Evolutionary conservation across 1,284 basidiomycete species (phyloP).

Genomic region (Trametes versicolor): DNA sequence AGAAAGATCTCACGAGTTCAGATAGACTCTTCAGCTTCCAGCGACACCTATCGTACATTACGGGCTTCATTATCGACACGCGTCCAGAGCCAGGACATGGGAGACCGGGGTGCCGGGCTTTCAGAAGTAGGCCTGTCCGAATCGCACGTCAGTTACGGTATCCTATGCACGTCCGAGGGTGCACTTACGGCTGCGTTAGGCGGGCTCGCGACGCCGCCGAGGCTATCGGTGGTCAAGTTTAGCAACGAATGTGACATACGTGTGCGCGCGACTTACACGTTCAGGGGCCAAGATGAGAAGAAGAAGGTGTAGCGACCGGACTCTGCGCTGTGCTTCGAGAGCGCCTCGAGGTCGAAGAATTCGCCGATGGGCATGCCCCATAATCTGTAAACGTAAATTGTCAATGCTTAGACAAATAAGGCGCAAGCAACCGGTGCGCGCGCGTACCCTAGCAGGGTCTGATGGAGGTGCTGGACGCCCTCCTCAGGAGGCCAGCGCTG

Average conservation of each 20-base stretch:
- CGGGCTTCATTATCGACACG: neutral
- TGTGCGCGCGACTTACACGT: slow-evolving; percentile 59
- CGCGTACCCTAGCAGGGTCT: slow-evolving; percentile 71
- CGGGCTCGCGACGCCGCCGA: slow-evolving; percentile 23
- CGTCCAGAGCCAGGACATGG: neutral
- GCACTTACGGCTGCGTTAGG: slow-evolving; percentile 21
- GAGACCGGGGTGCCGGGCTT: neutral
- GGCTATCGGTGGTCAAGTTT: slow-evolving; percentile 4
- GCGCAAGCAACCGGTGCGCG: slow-evolving; percentile 32
- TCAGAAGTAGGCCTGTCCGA: slow-evolving; percentile 21
- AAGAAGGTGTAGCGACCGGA: slow-evolving; percentile 74
- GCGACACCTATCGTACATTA: slow-evolving; percentile 2
- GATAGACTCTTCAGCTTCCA: neutral
- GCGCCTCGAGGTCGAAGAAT: slow-evolving; percentile 73
- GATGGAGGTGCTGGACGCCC: slow-evolving; percentile 61
- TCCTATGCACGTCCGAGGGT: too few relatives aligned
- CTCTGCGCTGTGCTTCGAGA: slow-evolving; percentile 66
- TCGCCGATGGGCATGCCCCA: slow-evolving; percentile 83
- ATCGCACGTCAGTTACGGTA: slow-evolving; percentile 3
- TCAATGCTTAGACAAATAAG: neutral
- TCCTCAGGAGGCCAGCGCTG: slow-evolving; percentile 66
- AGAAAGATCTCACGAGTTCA: neutral
- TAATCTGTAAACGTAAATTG: slow-evolving; percentile 48
- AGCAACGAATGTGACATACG: neutral
- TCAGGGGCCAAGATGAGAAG: slow-evolving; percentile 78